Base-by-base conservation (phyloP, 2,329 filamentous ascomycete genomes). In the Scedosporium boydii region DNA sequence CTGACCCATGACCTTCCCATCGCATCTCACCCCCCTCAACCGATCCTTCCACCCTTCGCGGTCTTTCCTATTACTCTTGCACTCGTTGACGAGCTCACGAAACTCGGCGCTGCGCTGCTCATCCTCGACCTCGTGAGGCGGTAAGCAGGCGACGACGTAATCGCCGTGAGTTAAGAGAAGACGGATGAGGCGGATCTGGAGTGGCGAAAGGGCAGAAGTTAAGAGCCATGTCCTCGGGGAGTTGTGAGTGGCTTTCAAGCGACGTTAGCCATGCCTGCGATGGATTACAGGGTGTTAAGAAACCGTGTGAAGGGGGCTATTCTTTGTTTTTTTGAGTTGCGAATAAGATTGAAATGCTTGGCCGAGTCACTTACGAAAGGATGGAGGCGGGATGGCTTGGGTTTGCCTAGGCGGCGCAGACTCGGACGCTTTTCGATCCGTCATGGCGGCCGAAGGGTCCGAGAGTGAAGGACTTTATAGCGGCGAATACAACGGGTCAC, bases 221-320 rank as follows among this genome's bases (percentile, higher is more conserved):
- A 99, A 79, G 71, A 99, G 87, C 95, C 95, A 98, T 70, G 93
- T 91, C 70, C 93, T 88, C 59, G 93, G 92, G 38, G 84, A 87
- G 70, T 87, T 87, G 73, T 87, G 84, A 23, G 84, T 87, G 65
- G 85, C 83, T 85, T 75, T 23, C 57, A 27, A 26, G 60, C 18
- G 16, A 58, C 21, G 18, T 27, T 34, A 55, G 18, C n/a, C 34
- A 38, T n/a, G 41, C 18, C 18, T 27, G 41, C 26, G 23, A 48
- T 23, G 44, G 27, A 23, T n/a, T 16, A 48, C 4, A 26, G 10
- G 46, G 44, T n/a, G n/a, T 12, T 9, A 21, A 14, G 18, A 58
- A 27, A 41, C 34, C 6, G n/a, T 34, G 14, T 14, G 23, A 7
- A 7, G 5, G 12, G n/a, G 29, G 23, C 12, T 5, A 4, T 16